Evolutionary conservation across 2,329 filamentous ascomycete species (phyloP).

Genomic region (Aspergillus felis): DNA sequence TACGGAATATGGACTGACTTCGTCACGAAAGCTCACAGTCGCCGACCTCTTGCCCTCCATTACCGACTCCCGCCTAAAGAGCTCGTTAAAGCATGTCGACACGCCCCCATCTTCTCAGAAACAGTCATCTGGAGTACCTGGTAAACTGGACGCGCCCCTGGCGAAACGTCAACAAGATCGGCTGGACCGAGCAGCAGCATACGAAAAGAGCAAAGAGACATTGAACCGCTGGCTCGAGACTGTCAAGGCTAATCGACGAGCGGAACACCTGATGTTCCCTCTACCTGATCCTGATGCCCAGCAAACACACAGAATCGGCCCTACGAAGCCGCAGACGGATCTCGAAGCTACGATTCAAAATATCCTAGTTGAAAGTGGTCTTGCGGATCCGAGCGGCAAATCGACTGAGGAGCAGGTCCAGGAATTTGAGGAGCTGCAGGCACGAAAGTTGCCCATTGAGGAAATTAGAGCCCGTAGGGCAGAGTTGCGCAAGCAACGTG

Average conservation of each 20-base stretch:
- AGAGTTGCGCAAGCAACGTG: slow-evolving; percentile 73
- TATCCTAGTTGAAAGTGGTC: slow-evolving; percentile 85
- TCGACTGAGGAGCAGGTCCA: slow-evolving; percentile 62
- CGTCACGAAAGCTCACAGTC: slow-evolving; percentile 66
- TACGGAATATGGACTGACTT: slow-evolving; percentile 55
- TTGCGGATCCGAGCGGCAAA: slow-evolving; percentile 57
- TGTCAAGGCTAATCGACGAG: slow-evolving; percentile 86
- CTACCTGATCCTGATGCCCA: slow-evolving; percentile 67
- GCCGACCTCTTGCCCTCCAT: slow-evolving; percentile 70
- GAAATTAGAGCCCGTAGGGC: slow-evolving; percentile 69
- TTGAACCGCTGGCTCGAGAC: slow-evolving; percentile 90
- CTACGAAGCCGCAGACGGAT: slow-evolving; percentile 66
- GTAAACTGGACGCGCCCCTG: slow-evolving; percentile 77
- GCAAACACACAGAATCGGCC: slow-evolving; percentile 51
- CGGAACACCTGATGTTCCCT: slow-evolving; percentile 86
- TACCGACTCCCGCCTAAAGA: slow-evolving; percentile 71
- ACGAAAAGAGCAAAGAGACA: slow-evolving; percentile 86
- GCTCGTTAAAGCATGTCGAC: slow-evolving; percentile 69
- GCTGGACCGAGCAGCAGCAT: slow-evolving; percentile 75
- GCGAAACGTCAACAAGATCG: slow-evolving; percentile 82
- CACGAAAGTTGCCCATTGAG: slow-evolving; percentile 67
- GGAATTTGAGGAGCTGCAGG: slow-evolving; percentile 65
- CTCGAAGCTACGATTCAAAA: slow-evolving; percentile 81
- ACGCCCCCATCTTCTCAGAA: slow-evolving; percentile 30
- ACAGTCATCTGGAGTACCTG: slow-evolving; percentile 53